A percentile compares a stretch with the other conserved stretches of the same genome.
These are phyloP conservation scores for Collybia sp. DNA, from an alignment of 768 basidiomycete species.

Conservation along the genomic window DNA sequence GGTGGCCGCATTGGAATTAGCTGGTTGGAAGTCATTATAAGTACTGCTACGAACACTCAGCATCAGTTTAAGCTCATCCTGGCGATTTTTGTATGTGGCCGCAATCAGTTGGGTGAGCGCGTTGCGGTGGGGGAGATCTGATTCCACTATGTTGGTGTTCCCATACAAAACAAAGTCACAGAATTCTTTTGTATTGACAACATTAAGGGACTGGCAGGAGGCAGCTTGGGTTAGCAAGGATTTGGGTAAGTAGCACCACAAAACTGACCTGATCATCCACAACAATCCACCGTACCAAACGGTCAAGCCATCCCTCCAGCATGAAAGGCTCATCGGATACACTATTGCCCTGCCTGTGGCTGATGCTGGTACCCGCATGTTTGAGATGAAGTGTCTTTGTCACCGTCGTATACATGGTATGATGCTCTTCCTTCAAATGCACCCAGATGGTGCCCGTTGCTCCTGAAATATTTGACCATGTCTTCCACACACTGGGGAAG, in stretches of 20 bases:
- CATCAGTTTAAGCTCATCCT: not conserved
- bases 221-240: slow-evolving; percentile 17
- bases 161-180: slow-evolving; percentile 17
- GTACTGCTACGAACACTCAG: not conserved
- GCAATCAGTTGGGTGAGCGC: slow-evolving; percentile 15
- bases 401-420: slow-evolving; percentile 3
- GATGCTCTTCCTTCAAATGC: slow-evolving; percentile 9
- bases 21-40: not conserved
- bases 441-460: slow-evolving; percentile 3
- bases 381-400: not conserved
- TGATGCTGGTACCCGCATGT: not conserved
- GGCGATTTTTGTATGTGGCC: slow-evolving; percentile 3
- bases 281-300: slow-evolving; percentile 14
- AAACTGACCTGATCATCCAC: slow-evolving; percentile 18
- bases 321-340: slow-evolving; percentile 7
- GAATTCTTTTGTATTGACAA: slow-evolving; percentile 11
- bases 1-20: slow-evolving; percentile 2
- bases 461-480: slow-evolving; percentile 10
- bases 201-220: not conserved
- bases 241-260: not conserved
- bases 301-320: slow-evolving; percentile 11
- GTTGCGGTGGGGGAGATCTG: slow-evolving; percentile 21
- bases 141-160: slow-evolving; percentile 6
- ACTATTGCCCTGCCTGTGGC: not conserved
- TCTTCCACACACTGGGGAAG: too few relatives aligned